Conservation (phyloP, 306 rosid species). For the Arachis hypogaea region DNA sequence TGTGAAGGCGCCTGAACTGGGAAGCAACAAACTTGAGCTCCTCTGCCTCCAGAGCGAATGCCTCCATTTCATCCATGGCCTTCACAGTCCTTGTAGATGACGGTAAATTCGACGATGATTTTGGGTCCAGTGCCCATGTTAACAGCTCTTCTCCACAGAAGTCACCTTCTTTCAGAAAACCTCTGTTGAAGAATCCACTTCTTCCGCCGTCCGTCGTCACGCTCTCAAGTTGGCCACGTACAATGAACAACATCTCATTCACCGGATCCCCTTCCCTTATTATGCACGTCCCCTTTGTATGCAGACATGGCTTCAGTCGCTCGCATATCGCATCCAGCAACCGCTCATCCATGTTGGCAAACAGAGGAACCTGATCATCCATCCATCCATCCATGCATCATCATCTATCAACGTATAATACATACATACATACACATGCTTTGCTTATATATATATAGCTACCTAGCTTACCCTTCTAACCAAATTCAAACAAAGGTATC, state of each 20-base stretch:
- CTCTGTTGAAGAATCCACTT: conserved; percentile 89
- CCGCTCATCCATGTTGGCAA: conserved; percentile 89
- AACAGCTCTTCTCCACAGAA: conserved; percentile 92
- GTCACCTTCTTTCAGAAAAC: conserved; percentile 77
- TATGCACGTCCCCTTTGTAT: conserved; percentile 65
- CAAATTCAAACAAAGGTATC: conserved; percentile 65
- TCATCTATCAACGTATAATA: too few species aligned
- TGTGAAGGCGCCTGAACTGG: conserved; percentile 85
- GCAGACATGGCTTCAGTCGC: conserved; percentile 79
- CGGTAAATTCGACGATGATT: conserved; percentile 76
- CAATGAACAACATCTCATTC: conserved; percentile 85
- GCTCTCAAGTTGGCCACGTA: conserved; percentile 87
- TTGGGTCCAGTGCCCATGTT: conserved; percentile 95
- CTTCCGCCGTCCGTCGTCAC: conserved; percentile 93
- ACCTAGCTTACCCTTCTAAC: conserved; percentile 71
- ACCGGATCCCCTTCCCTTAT: conserved; percentile 94
- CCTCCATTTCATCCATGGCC: conserved; percentile 85
- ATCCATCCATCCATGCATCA: neutral
- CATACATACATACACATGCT: too few species aligned
- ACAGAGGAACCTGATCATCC: conserved; percentile 72
- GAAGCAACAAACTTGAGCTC: conserved; percentile 84
- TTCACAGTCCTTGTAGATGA: conserved; percentile 85
- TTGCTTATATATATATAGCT: too few species aligned
- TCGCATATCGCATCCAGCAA: conserved; percentile 93
- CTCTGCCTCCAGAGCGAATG: conserved; percentile 90